Percentiles rank a stretch among this genome's conserved stretches.
Conservation (phyloP, 208 protist genomes). For the Trypanosomatidae sp. region DNA sequence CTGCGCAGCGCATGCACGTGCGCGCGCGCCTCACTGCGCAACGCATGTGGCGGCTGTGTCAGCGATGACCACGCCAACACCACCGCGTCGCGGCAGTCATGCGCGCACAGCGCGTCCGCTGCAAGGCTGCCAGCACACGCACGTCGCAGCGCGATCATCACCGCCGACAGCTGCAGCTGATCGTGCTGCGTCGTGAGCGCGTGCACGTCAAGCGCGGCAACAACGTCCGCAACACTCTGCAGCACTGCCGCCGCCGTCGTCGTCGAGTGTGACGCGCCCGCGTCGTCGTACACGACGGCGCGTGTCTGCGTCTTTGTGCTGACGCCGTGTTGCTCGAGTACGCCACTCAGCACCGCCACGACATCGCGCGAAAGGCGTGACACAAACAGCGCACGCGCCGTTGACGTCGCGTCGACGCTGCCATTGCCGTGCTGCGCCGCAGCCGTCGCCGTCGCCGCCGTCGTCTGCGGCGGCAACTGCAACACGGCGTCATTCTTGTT, state of each 20-base stretch:
- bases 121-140: too few relatives aligned
- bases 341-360: constrained; percentile 16
- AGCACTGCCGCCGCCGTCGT: constrained; percentile 33
- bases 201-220: constrained; percentile 34
- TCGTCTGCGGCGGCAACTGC: too few relatives aligned
- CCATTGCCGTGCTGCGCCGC: too few relatives aligned
- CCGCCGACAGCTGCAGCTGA: constrained; percentile 15
- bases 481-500: too few relatives aligned
- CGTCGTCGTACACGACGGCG: too few relatives aligned
- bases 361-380: constrained; percentile 31
- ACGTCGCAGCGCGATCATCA: constrained; percentile 48
- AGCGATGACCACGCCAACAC: constrained; percentile 57
- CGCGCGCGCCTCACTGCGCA: constrained; percentile 37
- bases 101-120: too few relatives aligned
- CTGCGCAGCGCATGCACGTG: constrained; percentile 61
- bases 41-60: constrained; percentile 30
- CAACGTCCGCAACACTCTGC: constrained; percentile 18
- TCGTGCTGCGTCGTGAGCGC: constrained; percentile 33
- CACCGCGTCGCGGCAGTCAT: too few relatives aligned
- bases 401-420: constrained; percentile 3
- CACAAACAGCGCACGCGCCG: constrained; percentile 4
- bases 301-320: too few relatives aligned
- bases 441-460: too few relatives aligned
- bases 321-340: too few relatives aligned
- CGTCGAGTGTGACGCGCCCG: too few relatives aligned